These are phyloP conservation scores for Ceratonia siliqua DNA, from an alignment of 306 rosid species.

Conservation along the genomic window DNA sequence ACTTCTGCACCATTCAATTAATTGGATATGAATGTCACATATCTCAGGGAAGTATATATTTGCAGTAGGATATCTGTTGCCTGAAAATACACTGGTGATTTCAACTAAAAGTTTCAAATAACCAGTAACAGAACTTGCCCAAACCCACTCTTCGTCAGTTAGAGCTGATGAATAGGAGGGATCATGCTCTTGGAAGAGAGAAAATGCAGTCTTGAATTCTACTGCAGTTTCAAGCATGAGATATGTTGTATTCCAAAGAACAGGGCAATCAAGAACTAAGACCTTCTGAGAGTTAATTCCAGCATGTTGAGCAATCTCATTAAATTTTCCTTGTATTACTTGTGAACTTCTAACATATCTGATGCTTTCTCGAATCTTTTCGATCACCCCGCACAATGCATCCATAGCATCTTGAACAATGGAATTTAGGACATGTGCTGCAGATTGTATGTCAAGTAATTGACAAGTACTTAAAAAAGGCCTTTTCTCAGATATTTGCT, in stretches of 20 bases:
- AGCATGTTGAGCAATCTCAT: conserved; percentile 67
- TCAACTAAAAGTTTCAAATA: conserved; percentile 84
- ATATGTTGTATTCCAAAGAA: conserved; percentile 73
- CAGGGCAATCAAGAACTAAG: conserved; percentile 67
- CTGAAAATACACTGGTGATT: conserved; percentile 61
- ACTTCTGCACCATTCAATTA: conserved; percentile 90
- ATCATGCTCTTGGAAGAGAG: conserved; percentile 70
- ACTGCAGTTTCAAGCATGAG: conserved; percentile 81
- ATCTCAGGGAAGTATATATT: conserved; percentile 89
- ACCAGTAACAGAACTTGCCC: conserved; percentile 55
- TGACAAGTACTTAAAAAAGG: conserved; percentile 68
- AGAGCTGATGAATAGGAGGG: conserved; percentile 55
- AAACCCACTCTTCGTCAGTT: conserved; percentile 85
- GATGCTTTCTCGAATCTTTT: conserved; percentile 76
- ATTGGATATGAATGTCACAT: conserved; percentile 80
- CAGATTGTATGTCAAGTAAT: conserved; percentile 77
- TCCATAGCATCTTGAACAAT: conserved; percentile 68
- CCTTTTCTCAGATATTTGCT: conserved; percentile 70
- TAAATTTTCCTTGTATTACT: conserved; percentile 66
- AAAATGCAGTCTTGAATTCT: conserved; percentile 75
- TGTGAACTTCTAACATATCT: conserved; percentile 76
- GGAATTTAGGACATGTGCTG: conserved; percentile 69
- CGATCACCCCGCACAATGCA: conserved; percentile 64
- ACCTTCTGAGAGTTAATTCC: conserved; percentile 59
- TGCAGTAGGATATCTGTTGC: conserved; percentile 71